These are phyloP conservation scores for Trichoderma simmonsii DNA, from an alignment of 2,329 filamentous ascomycete species.

Conservation along the genomic window DNA sequence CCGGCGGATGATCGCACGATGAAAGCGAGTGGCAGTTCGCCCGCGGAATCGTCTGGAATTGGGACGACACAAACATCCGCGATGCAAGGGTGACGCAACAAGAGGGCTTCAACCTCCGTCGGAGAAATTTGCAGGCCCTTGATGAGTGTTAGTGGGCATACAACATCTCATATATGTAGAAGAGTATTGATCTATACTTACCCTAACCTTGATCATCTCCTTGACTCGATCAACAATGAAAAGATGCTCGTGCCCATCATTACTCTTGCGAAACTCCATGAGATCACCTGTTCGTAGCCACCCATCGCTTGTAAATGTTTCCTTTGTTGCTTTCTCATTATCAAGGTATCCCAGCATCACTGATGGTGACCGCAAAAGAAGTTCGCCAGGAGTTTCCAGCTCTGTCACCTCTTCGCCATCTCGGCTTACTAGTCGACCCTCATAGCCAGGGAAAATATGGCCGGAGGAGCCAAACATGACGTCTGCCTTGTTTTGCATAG, in stretches of 20 bases:
- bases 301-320: constrained; percentile 22
- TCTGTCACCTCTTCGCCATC: constrained; percentile 68
- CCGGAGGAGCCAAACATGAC: constrained; percentile 71
- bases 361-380: constrained; percentile 69
- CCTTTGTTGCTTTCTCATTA: constrained; percentile 55
- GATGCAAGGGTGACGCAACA: constrained; percentile 62
- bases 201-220: constrained; percentile 57
- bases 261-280: constrained; percentile 61
- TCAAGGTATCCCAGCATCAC: constrained; percentile 76
- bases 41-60: constrained; percentile 51
- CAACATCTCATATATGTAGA: not conserved
- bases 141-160: not conserved
- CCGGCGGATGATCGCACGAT: constrained; percentile 46
- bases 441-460: constrained; percentile 61
- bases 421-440: constrained; percentile 62
- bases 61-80: constrained; percentile 68
- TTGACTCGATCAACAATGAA: constrained; percentile 27
- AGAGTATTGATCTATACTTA: constrained; percentile 14
- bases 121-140: constrained; percentile 71
- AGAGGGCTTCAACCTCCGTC: constrained; percentile 66
- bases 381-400: constrained; percentile 66
- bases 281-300: constrained; percentile 31
- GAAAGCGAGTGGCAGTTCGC: constrained; percentile 56
- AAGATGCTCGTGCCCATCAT: constrained; percentile 33
- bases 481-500: constrained; percentile 58